Evolutionary conservation across 2,329 filamentous ascomycete species (phyloP).

Genomic region (Alternaria consortialis): DNA sequence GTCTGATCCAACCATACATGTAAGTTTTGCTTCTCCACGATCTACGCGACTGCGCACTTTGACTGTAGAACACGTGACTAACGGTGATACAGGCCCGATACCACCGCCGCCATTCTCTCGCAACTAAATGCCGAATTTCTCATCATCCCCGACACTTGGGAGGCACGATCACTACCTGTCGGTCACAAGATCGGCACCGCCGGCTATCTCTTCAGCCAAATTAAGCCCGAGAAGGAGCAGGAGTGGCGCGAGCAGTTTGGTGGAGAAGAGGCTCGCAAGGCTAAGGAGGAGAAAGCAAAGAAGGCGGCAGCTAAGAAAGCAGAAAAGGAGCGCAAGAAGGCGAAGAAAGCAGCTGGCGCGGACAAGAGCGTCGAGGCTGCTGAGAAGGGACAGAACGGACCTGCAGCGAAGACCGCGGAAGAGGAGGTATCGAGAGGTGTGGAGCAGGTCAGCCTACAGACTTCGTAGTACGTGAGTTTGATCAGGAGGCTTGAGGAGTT

Average conservation of each 20-base stretch:
- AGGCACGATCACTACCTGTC: constrained; percentile 56
- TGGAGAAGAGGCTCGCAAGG: constrained; percentile 70
- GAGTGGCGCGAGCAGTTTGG: constrained; percentile 84
- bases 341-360: constrained; percentile 66
- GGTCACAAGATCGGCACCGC: constrained; percentile 85
- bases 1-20: constrained; percentile 84
- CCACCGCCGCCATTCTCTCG: constrained; percentile 72
- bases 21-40: constrained; percentile 24
- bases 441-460: constrained; percentile 57
- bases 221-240: constrained; percentile 80
- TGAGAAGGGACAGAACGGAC: constrained; percentile 71
- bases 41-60: background rate
- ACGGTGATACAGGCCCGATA: constrained; percentile 40
- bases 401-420: constrained; percentile 51
- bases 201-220: constrained; percentile 81
- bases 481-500: background rate
- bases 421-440: constrained; percentile 58
- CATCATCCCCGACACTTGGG: constrained; percentile 65
- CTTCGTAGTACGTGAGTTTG: constrained; percentile 36
- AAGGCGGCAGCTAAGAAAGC: constrained; percentile 66
- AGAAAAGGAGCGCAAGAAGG: constrained; percentile 70
- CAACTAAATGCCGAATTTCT: constrained; percentile 72
- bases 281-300: constrained; percentile 74
- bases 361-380: constrained; percentile 81
- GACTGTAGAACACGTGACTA: constrained; percentile 6